A percentile compares a stretch with the other conserved stretches of the same genome.
These are phyloP conservation scores for Sphaerobolus stellatus DNA, from an alignment of 1,284 basidiomycete species.

Conservation along the genomic window DNA sequence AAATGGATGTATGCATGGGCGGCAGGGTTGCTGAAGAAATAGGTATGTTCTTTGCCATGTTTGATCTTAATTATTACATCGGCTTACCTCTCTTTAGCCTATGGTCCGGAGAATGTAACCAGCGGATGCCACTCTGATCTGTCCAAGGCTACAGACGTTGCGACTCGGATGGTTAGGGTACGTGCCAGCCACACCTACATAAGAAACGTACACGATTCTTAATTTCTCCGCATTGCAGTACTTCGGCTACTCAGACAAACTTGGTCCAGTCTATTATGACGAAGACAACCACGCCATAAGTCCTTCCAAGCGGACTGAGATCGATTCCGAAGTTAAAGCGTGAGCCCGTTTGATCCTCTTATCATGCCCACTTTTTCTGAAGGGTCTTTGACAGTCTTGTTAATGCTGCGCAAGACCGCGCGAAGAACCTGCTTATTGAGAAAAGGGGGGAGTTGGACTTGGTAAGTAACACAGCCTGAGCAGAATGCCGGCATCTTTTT, in stretches of 20 bases:
- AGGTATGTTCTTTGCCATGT: conserved; percentile 44
- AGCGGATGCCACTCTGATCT: conserved; percentile 92
- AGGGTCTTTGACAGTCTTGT: conserved; percentile 56
- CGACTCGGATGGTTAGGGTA: conserved; percentile 87
- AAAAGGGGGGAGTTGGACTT: conserved; percentile 80
- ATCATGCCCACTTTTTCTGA: background rate
- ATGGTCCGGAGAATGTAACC: conserved; percentile 83
- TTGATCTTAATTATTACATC: conserved; percentile 1
- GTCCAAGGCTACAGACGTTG: conserved; percentile 73
- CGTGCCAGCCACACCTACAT: background rate
- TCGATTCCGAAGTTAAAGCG: conserved; percentile 81
- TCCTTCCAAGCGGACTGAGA: conserved; percentile 72
- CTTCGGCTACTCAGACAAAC: conserved; percentile 83
- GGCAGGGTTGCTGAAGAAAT: conserved; percentile 93
- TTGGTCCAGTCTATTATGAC: conserved; percentile 81
- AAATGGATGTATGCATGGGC: conserved; percentile 89
- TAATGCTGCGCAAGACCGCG: conserved; percentile 71
- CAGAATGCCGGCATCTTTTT: too few species aligned
- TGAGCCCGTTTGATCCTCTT: conserved; percentile 40
- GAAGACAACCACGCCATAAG: conserved; percentile 71
- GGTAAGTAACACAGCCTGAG: too few species aligned
- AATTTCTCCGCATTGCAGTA: conserved; percentile 39
- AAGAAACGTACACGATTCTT: conserved; percentile 9
- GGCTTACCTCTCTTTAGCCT: conserved; percentile 52
- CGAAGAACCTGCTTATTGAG: conserved; percentile 63